Base-by-base conservation (phyloP, 2,329 filamentous ascomycete species). In the Leptographium radiaticola region DNA sequence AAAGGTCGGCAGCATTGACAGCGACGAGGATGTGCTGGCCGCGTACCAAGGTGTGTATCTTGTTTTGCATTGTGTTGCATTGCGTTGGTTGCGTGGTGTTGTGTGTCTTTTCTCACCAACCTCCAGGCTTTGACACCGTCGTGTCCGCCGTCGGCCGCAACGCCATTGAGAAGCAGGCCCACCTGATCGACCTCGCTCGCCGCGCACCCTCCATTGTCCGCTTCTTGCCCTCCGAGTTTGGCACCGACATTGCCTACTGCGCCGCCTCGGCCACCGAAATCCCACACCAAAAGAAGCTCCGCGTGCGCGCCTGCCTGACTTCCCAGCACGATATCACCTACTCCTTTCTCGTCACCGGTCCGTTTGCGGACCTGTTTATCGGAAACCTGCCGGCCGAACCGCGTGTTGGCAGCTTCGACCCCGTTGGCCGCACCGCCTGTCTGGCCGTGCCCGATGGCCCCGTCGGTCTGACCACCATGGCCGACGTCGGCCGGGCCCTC, bases 141-240 rank as follows among this genome's bases (percentile, higher is more conserved):
- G 56, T 58, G 0, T 58, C 56, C 2, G 56, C 56, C 1, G 49
- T 58, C 12, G 56, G 56, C 25, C 54, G 56, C 33, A 54, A 53
- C 33, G 52, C 54, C 25, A 58, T 58, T 30, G 56, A 58, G 43
- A 58, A 56, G 56, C 54, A 58, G 34, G 33, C 50, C 15, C 54
- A 54, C 43, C 52, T 56, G 6, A 56, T 58, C 34, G 45, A 43
- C 7, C 52, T 58, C 1, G 79, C 80, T 25, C 74, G 76, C 46
- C 70, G 70, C 20, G 65, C 67, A n/a, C 50, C 54, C 20, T 70
- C 68, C 39, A 73, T 83, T 18, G 70, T 71, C 51, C 74, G 74
- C 64, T 83, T 83, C 68, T 40, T 58, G 25, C 56, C 56, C 2
- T 58, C 56, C 40, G 56, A 58, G 44, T 58, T 51, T 30, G 56